Conservation (phyloP, 225 moss, liverwort and hornwort genomes). For the Physcomitrium patens region DNA sequence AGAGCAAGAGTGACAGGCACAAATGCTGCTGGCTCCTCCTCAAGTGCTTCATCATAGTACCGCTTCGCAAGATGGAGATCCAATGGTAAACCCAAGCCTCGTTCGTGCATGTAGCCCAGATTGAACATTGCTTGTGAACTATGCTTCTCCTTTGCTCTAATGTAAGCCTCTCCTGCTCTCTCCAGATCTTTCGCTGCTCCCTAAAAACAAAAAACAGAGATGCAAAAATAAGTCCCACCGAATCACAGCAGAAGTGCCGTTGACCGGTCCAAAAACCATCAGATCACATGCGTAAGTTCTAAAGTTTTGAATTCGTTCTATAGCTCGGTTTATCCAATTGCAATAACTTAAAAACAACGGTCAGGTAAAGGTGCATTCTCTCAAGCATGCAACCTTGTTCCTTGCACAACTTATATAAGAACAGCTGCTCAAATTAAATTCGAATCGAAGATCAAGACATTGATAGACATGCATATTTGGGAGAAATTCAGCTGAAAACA, state of each 20-base stretch:
- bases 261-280: background rate
- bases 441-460: background rate
- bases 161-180: slow-evolving; percentile 88
- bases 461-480: background rate
- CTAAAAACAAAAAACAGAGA: slow-evolving; percentile 40
- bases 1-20: slow-evolving; percentile 86
- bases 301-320: too few species aligned
- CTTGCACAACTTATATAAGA: slow-evolving; percentile 20
- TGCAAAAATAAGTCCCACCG: slow-evolving; percentile 6
- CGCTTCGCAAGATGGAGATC: slow-evolving; percentile 98
- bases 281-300: too few species aligned
- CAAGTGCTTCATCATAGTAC: slow-evolving; percentile 91
- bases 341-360: background rate
- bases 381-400: background rate
- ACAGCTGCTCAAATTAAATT: background rate
- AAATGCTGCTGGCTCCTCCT: slow-evolving; percentile 77
- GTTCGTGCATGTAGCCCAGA: slow-evolving; percentile 95
- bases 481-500: slow-evolving; percentile 22
- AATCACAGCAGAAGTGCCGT: background rate
- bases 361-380: background rate
- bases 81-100: slow-evolving; percentile 85
- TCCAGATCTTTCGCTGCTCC: slow-evolving; percentile 90
- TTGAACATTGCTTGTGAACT: slow-evolving; percentile 99
- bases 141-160: slow-evolving; percentile 61
- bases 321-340: background rate